These are phyloP conservation scores for Raffaelea deltoideospora DNA, from an alignment of 2,329 filamentous ascomycete species.

Conservation along the genomic window DNA sequence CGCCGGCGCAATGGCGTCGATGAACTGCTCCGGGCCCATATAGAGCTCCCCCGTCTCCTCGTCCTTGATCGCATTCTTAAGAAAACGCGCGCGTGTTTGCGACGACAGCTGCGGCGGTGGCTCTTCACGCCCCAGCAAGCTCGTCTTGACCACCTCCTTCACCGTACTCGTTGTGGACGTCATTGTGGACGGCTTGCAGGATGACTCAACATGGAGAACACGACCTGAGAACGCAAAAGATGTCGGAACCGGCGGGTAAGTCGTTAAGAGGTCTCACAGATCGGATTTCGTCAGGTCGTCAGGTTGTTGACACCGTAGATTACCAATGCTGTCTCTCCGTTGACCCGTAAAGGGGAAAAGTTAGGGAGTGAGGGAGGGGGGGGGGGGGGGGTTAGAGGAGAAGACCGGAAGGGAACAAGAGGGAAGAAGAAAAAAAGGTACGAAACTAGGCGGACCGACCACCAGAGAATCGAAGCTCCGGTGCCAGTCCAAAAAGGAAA, in stretches of 20 bases:
- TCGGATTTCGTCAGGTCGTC: too few relatives aligned
- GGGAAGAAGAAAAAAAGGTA: neutral
- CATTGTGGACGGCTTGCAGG: too few relatives aligned
- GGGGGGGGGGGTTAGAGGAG: neutral
- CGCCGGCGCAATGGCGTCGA: conserved; percentile 74
- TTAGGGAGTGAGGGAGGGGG: too few relatives aligned
- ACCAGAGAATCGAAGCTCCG: too few relatives aligned
- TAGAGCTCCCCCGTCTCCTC: conserved; percentile 59
- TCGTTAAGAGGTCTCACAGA: neutral
- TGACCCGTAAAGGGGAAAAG: too few relatives aligned
- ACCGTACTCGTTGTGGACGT: conserved; percentile 29
- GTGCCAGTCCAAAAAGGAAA: too few relatives aligned
- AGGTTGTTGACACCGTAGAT: too few relatives aligned
- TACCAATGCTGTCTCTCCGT: too few relatives aligned
- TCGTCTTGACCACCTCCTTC: conserved; percentile 65
- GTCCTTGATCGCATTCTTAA: conserved; percentile 61
- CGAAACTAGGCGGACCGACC: too few relatives aligned
- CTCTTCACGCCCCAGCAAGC: conserved; percentile 49
- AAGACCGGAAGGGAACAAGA: neutral
- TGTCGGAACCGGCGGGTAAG: neutral
- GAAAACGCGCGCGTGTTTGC: conserved; percentile 63
- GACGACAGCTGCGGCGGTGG: conserved; percentile 51
- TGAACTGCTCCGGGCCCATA: conserved; percentile 76
- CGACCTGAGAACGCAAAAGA: neutral
- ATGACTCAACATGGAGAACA: too few relatives aligned